Evolutionary conservation across 345 rosid species (phyloP).

Genomic region (Trapa bicornis): DNA sequence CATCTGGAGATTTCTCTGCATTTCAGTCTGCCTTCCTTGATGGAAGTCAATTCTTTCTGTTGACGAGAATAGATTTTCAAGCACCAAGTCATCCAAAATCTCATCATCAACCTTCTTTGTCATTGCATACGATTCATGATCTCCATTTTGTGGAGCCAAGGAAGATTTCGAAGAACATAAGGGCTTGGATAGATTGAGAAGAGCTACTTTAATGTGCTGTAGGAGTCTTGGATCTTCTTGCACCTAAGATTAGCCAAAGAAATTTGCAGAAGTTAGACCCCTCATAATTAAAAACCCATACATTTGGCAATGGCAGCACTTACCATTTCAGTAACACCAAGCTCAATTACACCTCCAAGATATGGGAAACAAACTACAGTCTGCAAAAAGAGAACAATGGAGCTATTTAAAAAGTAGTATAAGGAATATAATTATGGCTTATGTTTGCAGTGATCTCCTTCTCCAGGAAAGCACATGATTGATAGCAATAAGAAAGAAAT

Average conservation of each 20-base stretch:
- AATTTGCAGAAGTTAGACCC: not conserved
- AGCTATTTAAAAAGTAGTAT: not conserved
- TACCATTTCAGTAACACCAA: slow-evolving; percentile 85
- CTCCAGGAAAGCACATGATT: not conserved
- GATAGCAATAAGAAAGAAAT: not conserved
- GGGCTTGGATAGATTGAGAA: slow-evolving; percentile 62
- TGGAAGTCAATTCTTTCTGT: slow-evolving; percentile 19
- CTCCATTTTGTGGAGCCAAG: slow-evolving; percentile 22
- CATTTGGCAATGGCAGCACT: slow-evolving; percentile 1
- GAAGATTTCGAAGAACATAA: slow-evolving; percentile 36
- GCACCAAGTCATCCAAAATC: slow-evolving; percentile 20
- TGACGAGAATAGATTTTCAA: slow-evolving; percentile 25
- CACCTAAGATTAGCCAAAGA: slow-evolving; percentile 25
- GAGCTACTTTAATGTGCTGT: slow-evolving; percentile 68
- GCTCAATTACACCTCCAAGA: slow-evolving; percentile 79
- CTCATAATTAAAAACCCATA: not conserved
- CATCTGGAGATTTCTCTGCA: slow-evolving; percentile 20
- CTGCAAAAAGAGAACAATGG: slow-evolving; percentile 28
- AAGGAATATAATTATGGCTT: not conserved
- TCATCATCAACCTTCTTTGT: slow-evolving; percentile 15
- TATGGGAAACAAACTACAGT: slow-evolving; percentile 87
- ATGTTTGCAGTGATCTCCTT: not conserved
- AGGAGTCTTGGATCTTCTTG: slow-evolving; percentile 57
- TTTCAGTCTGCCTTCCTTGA: slow-evolving; percentile 12
- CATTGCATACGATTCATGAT: slow-evolving; percentile 31